A percentile compares a stretch with the other conserved stretches of the same genome.
Evolutionary conservation across 75 land plant genomes (phyloP).

Genomic region (Picea glauca): DNA sequence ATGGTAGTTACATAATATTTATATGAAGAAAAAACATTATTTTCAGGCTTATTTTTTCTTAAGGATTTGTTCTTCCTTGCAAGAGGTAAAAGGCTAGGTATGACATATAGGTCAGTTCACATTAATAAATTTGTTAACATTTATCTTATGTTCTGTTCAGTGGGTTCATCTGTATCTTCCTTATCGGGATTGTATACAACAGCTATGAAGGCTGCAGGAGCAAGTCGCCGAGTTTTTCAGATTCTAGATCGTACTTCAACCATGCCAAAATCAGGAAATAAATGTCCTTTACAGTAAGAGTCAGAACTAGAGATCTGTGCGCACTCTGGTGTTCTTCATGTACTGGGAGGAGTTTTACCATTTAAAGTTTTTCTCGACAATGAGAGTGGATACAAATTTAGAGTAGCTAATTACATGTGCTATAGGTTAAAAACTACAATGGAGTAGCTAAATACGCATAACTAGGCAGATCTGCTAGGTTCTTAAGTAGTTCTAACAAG

Average conservation of each 20-base stretch:
- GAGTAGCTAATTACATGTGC: not conserved
- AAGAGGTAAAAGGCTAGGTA: not conserved
- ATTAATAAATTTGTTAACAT: not conserved
- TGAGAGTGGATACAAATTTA: not conserved
- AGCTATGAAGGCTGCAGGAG: slow-evolving; percentile 98
- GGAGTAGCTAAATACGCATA: not conserved
- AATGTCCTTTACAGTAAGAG: slow-evolving; percentile 71
- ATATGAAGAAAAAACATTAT: not conserved
- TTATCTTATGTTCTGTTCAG: slow-evolving; percentile 26
- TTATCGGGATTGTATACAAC: slow-evolving; percentile 88
- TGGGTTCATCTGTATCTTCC: slow-evolving; percentile 72
- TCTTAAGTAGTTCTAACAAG: not conserved
- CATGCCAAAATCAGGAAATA: slow-evolving; percentile 74
- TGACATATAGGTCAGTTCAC: not conserved
- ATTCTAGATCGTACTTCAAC: slow-evolving; percentile 86
- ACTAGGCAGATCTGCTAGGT: not conserved
- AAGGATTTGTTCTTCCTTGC: not conserved
- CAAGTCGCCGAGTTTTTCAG: slow-evolving; percentile 97
- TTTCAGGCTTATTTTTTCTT: not conserved
- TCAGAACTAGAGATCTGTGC: not conserved
- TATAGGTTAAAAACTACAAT: not conserved
- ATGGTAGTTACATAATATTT: not conserved
- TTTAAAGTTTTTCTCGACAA: not conserved
- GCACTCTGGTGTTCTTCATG: not conserved
- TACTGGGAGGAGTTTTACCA: not conserved